Conservation (phyloP, 1,284 basidiomycete species). For the Macrocystidia cucumis region DNA sequence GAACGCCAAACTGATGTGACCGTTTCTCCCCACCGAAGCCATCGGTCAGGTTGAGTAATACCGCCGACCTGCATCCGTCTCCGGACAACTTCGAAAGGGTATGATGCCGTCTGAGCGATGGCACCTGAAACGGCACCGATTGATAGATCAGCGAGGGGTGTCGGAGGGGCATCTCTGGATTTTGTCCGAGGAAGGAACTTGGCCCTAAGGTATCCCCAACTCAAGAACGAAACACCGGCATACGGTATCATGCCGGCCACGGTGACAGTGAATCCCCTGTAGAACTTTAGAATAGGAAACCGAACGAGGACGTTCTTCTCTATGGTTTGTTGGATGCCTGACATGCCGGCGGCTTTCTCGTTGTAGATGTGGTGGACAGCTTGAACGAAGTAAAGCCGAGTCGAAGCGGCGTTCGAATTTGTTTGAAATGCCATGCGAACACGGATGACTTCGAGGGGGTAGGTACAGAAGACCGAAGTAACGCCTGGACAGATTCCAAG, state of each 20-base stretch:
- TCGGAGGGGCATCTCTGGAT: constrained; percentile 26
- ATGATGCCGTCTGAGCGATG: constrained; percentile 85
- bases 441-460: constrained; percentile 92
- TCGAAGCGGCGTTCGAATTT: constrained; percentile 23
- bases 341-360: constrained; percentile 40
- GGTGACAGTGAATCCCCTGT: constrained; percentile 94
- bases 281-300: constrained; percentile 83
- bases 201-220: constrained; percentile 81
- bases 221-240: constrained; percentile 92
- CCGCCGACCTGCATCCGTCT: constrained; percentile 97
- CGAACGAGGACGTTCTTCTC: constrained; percentile 35
- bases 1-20: constrained; percentile 59
- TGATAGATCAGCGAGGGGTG: constrained; percentile 53
- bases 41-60: constrained; percentile 66
- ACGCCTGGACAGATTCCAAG: constrained; percentile 47
- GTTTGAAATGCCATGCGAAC: constrained; percentile 94
- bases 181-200: constrained; percentile 44
- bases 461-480: constrained; percentile 86
- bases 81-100: constrained; percentile 94
- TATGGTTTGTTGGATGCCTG: constrained; percentile 10
- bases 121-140: constrained; percentile 92
- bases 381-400: constrained; percentile 53
- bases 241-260: constrained; percentile 93
- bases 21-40: constrained; percentile 79
- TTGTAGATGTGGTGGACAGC: constrained; percentile 65